A percentile compares a stretch with the other conserved stretches of the same genome.
Evolutionary conservation across 2,329 filamentous ascomycete species (phyloP).

Genomic region (Aspergillus unguis): DNA sequence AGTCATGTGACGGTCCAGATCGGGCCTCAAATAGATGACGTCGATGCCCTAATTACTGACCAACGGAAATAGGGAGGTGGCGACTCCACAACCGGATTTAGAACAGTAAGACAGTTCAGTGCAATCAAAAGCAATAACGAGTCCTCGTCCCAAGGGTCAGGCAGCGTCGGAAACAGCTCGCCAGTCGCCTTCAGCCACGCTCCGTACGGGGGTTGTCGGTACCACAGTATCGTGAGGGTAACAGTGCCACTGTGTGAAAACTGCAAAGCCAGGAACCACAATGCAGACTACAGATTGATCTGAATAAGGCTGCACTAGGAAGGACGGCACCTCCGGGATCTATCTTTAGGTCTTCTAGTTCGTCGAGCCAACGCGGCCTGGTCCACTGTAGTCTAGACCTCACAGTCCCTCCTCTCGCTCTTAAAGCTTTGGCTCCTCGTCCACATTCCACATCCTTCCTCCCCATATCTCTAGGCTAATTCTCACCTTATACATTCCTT

Average conservation of each 20-base stretch:
- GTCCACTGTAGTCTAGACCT: slow-evolving; percentile 1
- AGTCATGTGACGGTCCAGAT: too few relatives aligned
- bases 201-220: neutral
- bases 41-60: neutral
- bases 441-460: slow-evolving; percentile 10
- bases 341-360: slow-evolving; percentile 1
- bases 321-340: neutral
- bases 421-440: neutral
- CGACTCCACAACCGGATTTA: neutral
- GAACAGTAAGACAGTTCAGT: neutral
- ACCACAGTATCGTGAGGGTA: neutral
- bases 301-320: neutral
- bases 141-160: neutral
- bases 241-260: neutral
- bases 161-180: neutral
- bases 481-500: slow-evolving; percentile 1
- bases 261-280: neutral
- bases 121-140: slow-evolving; percentile 2
- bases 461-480: slow-evolving; percentile 1
- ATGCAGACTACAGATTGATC: neutral
- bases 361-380: neutral
- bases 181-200: neutral
- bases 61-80: neutral
- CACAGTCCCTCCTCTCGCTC: neutral
- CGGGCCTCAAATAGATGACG: neutral